A percentile compares a stretch with the other conserved stretches of the same genome.
phyloP scores from a whole-genome alignment of 148 eudicot species.

The Rhododendron vialii region DNA sequence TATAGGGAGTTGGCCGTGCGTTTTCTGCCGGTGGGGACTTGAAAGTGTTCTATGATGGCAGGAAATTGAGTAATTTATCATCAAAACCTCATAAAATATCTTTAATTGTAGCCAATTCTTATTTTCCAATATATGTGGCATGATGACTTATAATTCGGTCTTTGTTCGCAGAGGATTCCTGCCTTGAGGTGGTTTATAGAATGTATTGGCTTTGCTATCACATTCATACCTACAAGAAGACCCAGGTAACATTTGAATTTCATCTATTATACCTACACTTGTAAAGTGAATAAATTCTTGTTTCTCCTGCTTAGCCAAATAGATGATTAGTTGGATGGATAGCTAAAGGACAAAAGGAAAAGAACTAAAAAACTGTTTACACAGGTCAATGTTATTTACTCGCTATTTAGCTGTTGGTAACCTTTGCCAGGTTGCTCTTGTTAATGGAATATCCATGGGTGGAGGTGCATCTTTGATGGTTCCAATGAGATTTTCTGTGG shows the following conservation, averaged over 20 bases:
- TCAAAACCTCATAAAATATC: not conserved
- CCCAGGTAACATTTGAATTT: conserved; percentile 43
- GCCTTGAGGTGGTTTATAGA: conserved; percentile 87
- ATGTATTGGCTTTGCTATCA: conserved; percentile 99
- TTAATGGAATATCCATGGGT: conserved; percentile 92
- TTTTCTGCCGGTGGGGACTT: conserved; percentile 98
- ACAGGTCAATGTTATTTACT: not conserved
- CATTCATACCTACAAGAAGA: conserved; percentile 84
- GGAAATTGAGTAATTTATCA: conserved; percentile 43
- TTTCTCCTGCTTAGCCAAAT: not conserved
- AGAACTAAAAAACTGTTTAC: not conserved
- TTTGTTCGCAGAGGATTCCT: conserved; percentile 64
- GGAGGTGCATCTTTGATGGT: conserved; percentile 95
- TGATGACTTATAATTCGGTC: conserved; percentile 7
- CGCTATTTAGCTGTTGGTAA: not conserved
- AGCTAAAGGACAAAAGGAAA: not conserved
- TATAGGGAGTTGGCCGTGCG: conserved; percentile 95
- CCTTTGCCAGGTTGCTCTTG: conserved; percentile 77
- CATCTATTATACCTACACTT: not conserved
- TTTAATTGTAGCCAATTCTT: not conserved
- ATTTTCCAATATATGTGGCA: not conserved
- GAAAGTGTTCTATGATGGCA: conserved; percentile 79
- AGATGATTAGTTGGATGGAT: not conserved
- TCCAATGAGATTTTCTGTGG: conserved; percentile 90
- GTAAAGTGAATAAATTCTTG: not conserved